Evolutionary conservation across 371 early-diverging fungal species (phyloP).

Genomic region (Mortierella sp.): DNA sequence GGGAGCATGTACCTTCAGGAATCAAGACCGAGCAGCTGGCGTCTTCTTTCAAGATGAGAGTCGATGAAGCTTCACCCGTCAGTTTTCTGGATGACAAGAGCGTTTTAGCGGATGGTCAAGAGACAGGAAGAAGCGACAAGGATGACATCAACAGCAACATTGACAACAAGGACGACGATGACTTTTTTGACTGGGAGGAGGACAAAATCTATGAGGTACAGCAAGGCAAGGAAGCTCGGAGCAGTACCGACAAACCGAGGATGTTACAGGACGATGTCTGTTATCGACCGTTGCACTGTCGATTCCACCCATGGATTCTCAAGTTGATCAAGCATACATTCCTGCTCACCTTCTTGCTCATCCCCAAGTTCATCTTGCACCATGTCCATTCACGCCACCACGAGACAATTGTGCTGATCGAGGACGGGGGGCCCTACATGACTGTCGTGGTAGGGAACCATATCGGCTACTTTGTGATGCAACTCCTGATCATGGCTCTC

Average conservation of each 20-base stretch:
- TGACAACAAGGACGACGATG: conserved; percentile 12
- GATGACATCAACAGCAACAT: background rate
- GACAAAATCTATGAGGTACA: conserved; percentile 34
- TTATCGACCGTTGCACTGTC: conserved; percentile 24
- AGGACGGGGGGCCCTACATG: conserved; percentile 35
- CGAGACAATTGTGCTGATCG: conserved; percentile 27
- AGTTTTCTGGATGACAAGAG: conserved; percentile 4
- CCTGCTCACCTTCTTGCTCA: conserved; percentile 15
- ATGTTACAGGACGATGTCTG: conserved; percentile 35
- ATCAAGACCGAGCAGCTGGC: conserved; percentile 37
- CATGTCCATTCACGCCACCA: conserved; percentile 26
- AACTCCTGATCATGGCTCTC: conserved; percentile 33
- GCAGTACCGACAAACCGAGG: background rate
- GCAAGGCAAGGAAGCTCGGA: conserved; percentile 12
- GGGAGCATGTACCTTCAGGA: conserved; percentile 33
- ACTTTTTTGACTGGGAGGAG: conserved; percentile 50
- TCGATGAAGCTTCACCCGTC: conserved; percentile 33
- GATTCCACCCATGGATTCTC: conserved; percentile 28
- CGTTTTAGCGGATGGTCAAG: background rate
- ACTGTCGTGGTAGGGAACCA: conserved; percentile 34
- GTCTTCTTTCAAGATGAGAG: conserved; percentile 16
- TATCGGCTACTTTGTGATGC: conserved; percentile 41
- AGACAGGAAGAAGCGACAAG: background rate
- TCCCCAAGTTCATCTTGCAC: conserved; percentile 27
- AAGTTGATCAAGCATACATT: conserved; percentile 17